phyloP scores from a whole-genome alignment of 1,284 basidiomycete species.

The Macrocystidia cucumis region DNA sequence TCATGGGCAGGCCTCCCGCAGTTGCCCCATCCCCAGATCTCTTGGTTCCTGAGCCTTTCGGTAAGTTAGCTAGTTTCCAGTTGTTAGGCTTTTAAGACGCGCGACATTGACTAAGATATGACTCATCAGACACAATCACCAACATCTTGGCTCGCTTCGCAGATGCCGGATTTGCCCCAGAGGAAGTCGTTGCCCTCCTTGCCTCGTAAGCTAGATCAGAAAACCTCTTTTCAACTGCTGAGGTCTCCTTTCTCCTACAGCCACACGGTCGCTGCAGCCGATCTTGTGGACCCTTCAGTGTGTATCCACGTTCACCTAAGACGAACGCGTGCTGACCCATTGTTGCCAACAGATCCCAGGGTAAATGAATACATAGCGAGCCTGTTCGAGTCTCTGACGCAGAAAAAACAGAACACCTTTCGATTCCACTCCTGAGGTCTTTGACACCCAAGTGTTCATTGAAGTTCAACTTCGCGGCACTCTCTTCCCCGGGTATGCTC shows the following conservation, averaged over 20 bases:
- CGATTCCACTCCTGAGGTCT: background rate
- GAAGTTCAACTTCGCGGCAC: background rate
- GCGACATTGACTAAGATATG: too few species aligned
- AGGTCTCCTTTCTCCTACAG: too few species aligned
- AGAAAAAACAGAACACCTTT: background rate
- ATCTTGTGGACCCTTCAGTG: constrained; percentile 20
- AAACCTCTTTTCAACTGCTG: too few species aligned
- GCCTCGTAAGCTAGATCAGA: too few species aligned
- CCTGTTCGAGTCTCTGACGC: too few species aligned
- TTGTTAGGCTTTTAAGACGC: too few species aligned
- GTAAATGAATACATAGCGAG: too few species aligned
- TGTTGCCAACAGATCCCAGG: constrained; percentile 14
- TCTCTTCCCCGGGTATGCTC: background rate
- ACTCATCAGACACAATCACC: constrained; percentile 26
- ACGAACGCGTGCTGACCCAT: too few species aligned
- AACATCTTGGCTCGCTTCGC: constrained; percentile 30
- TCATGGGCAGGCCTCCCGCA: constrained; percentile 26
- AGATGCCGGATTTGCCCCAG: constrained; percentile 30
- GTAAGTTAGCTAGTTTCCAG: too few species aligned
- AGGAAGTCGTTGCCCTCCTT: constrained; percentile 33
- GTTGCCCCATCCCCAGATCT: constrained; percentile 25
- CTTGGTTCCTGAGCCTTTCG: constrained; percentile 34
- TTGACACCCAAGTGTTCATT: background rate
- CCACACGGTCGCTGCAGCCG: constrained; percentile 29
- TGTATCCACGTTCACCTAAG: too few species aligned